Evolutionary conservation across 176 grass and related monocot species (phyloP), one percentile per base, ranked within the genome.

Genomic region (Rhynchospora pubera): DNA sequence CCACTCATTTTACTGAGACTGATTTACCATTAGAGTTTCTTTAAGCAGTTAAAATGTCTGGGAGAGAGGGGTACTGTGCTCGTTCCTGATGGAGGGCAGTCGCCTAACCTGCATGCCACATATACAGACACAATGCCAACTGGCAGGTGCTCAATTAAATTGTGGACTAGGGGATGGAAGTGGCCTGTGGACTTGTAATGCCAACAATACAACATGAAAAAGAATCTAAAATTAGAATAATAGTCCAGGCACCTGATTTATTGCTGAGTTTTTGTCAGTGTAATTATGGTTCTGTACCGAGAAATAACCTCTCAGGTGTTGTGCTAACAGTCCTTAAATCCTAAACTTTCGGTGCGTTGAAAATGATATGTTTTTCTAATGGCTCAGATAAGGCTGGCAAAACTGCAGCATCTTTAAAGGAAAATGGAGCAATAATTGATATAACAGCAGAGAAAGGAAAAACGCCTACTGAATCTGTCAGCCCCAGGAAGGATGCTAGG

Each of bases 371-470:
- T 76, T 22, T 30, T 23, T 81, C 56, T 87, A 9, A 77, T 66
- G 83, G 59, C 56, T 76, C 79, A 93, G 88, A 88, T 77, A 82
- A 67, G 76, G 84, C 67, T 15, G 90, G 82, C 65, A 91, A 85
- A 89, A 91, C 88, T 84, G 85, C 66, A 51, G 46, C 47, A 85
- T 79, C 71, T 86, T 73, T 79, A 72, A 92, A 92, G 85, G 88
- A 92, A 65, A 89, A 82, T 90, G 90, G 87, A 84, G 45, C 85
- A 68, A 90, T 80, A 66, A 82, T 43, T 82, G 79, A 84, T 84
- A 81, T 74, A 65, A 83, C 60, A 39, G 72, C 75, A 70, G 88
- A 86, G 53, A 89, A 91, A 86, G 85, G 68, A 60, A 88, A 80
- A 85, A 74, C 57, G 52, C 81, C 70, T 71, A 59, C 26, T 34